Conservation (phyloP, 768 basidiomycete species). For the Hericium erinaceus region DNA sequence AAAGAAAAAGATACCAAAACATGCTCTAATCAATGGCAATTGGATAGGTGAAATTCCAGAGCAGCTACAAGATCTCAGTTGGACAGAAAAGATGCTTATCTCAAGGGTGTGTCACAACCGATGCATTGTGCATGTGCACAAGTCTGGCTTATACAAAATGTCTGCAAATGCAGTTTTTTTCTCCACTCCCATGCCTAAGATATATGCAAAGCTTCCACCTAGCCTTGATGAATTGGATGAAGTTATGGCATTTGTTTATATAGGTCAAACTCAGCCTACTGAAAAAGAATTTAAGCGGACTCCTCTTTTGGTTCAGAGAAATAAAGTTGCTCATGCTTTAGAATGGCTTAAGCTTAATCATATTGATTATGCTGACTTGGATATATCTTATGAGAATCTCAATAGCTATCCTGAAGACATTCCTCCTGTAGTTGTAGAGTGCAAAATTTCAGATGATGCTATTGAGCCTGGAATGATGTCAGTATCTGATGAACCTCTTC, state of each 20-base stretch:
- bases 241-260: constrained; percentile 22
- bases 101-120: constrained; percentile 21
- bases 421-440: not conserved
- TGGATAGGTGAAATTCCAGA: constrained; percentile 28
- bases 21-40: constrained; percentile 25
- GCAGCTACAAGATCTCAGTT: constrained; percentile 19
- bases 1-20: constrained; percentile 13
- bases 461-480: not conserved
- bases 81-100: constrained; percentile 23
- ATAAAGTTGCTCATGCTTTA: constrained; percentile 11
- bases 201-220: constrained; percentile 10
- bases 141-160: constrained; percentile 17
- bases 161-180: constrained; percentile 12
- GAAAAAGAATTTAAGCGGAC: constrained; percentile 18
- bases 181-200: constrained; percentile 6
- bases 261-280: constrained; percentile 19
- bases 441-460: not conserved
- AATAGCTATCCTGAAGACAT: constrained; percentile 2
- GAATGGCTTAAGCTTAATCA: constrained; percentile 17
- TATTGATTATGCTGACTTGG: constrained; percentile 8
- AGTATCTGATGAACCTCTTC: not conserved
- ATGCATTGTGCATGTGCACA: constrained; percentile 23
- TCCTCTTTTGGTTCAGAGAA: constrained; percentile 16
- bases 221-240: constrained; percentile 12
- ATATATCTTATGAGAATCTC: constrained; percentile 4